Percentiles rank a stretch among this genome's conserved stretches.
Evolutionary conservation across 1,139 yeast species (phyloP).

Genomic region (Lodderomyces margitis): DNA sequence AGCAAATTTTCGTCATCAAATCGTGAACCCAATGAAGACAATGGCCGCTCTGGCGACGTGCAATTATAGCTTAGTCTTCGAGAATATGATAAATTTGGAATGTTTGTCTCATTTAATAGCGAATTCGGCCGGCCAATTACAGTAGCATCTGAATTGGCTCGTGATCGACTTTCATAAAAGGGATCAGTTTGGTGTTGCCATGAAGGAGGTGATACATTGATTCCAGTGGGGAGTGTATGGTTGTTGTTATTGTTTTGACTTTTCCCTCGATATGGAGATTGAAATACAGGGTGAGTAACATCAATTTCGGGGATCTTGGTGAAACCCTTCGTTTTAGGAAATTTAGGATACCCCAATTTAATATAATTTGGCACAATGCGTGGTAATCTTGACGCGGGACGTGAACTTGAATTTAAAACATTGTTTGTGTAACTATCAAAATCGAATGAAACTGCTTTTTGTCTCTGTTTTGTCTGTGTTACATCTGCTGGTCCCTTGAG

Average conservation of each 20-base stretch:
- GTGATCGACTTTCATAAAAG: constrained; percentile 4
- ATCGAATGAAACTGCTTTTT: constrained; percentile 11
- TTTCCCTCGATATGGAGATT: constrained; percentile 20
- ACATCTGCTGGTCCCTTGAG: not conserved
- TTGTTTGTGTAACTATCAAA: constrained; percentile 9
- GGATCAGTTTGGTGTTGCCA: constrained; percentile 7
- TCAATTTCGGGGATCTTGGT: constrained; percentile 33
- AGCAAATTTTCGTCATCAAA: constrained; percentile 34
- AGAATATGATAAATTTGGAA: constrained; percentile 14
- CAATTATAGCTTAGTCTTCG: constrained; percentile 19
- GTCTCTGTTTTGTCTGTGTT: not conserved
- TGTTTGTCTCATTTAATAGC: constrained; percentile 13
- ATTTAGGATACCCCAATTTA: constrained; percentile 22
- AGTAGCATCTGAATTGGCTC: constrained; percentile 11
- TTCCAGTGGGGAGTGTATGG: not conserved
- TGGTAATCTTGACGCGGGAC: constrained; percentile 24
- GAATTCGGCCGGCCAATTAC: constrained; percentile 16
- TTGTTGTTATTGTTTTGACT: not conserved
- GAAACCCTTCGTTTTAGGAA: constrained; percentile 20
- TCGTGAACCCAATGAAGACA: constrained; percentile 35
- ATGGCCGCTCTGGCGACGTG: constrained; percentile 37
- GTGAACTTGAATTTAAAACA: constrained; percentile 10
- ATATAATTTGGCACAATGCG: constrained; percentile 24
- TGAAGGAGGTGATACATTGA: not conserved
- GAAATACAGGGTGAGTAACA: constrained; percentile 31